Conservation (phyloP, 2,329 filamentous ascomycete species). For the Metarhizium brunneum region DNA sequence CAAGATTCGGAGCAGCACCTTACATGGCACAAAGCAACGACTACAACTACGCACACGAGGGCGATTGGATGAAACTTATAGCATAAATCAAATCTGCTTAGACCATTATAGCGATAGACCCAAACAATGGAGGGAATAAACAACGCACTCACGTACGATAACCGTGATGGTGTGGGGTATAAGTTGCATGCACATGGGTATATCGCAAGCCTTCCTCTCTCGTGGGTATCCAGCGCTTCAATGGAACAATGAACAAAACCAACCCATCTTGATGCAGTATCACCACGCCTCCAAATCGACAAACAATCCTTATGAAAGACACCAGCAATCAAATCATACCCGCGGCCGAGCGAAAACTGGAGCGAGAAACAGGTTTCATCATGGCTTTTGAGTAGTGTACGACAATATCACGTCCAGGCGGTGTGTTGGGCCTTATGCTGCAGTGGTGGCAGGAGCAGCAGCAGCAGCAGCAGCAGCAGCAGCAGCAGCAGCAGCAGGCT, state of each 20-base stretch:
- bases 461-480: conserved; percentile 15
- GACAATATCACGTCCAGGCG: not conserved
- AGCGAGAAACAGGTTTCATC: not conserved
- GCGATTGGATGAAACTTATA: not conserved
- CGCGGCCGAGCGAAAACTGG: not conserved
- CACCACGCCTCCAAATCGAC: conserved; percentile 1
- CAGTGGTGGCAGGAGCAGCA: conserved; percentile 6
- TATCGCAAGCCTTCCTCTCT: conserved; percentile 17
- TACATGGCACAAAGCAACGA: not conserved
- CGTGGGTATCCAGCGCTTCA: conserved; percentile 22
- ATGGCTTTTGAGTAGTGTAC: not conserved
- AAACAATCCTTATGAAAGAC: not conserved
- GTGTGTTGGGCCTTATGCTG: not conserved
- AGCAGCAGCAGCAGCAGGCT: conserved; percentile 16
- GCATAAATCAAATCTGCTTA: conserved; percentile 3
- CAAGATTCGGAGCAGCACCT: too few relatives aligned
- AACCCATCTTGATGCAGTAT: conserved; percentile 4
- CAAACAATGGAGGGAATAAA: conserved; percentile 6
- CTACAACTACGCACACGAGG: not conserved
- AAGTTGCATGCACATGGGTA: conserved; percentile 16
- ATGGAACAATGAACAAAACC: conserved; percentile 10
- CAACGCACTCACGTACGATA: conserved; percentile 5
- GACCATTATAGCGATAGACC: conserved; percentile 7
- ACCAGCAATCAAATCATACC: conserved; percentile 1
- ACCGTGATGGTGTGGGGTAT: conserved; percentile 16